Conservation (phyloP, 2,329 filamentous ascomycete species). For the Tolypocladium tropicale region DNA sequence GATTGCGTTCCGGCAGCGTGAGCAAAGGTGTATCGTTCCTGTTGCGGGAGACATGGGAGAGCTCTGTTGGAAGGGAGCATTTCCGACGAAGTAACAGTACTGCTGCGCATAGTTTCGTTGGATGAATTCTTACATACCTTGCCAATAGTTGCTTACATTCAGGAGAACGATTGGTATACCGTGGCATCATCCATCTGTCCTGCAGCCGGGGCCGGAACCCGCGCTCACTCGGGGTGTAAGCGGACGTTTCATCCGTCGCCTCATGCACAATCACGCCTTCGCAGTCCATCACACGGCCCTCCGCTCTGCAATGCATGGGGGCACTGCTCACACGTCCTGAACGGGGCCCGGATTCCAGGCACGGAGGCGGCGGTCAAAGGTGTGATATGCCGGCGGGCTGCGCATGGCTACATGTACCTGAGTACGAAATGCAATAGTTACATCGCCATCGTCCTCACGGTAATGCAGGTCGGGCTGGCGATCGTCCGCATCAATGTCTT, state of each 20-base stretch:
- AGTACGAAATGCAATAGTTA: too few species aligned
- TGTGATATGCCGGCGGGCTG: too few species aligned
- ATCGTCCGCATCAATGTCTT: too few species aligned
- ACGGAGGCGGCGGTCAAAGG: too few species aligned
- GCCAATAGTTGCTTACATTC: not conserved
- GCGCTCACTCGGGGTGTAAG: not conserved
- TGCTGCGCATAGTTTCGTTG: not conserved
- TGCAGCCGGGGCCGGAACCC: not conserved
- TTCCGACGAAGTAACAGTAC: not conserved
- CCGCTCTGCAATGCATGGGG: too few species aligned
- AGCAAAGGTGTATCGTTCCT: not conserved
- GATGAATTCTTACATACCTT: not conserved
- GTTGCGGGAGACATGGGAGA: not conserved
- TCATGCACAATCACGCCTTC: not conserved
- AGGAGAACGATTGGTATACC: not conserved
- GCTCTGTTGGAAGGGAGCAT: not conserved
- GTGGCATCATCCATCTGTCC: not conserved
- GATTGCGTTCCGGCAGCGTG: not conserved
- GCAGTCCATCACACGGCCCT: not conserved
- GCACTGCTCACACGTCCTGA: too few species aligned
- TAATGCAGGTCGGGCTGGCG: too few species aligned
- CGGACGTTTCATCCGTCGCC: not conserved
- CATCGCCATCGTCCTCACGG: too few species aligned
- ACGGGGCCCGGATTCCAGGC: too few species aligned
- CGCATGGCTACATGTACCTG: too few species aligned